Conservation (phyloP, 1,284 basidiomycete genomes). For the Takashimella tepidaria region DNA sequence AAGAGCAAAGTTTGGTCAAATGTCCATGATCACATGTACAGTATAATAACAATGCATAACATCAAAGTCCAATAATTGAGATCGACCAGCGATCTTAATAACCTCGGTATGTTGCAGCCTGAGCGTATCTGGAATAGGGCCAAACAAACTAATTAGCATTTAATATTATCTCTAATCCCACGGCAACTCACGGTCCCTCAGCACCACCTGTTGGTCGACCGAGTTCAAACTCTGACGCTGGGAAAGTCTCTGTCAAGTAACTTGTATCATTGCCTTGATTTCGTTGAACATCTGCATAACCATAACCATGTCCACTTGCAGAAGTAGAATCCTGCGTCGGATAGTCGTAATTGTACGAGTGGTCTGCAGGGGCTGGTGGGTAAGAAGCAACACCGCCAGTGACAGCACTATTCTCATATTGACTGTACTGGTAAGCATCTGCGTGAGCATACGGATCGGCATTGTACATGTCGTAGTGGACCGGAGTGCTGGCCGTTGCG, state of each 20-base stretch:
- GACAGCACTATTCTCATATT: slow-evolving; percentile 10
- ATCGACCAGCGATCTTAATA: slow-evolving; percentile 12
- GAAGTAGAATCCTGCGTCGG: slow-evolving; percentile 27
- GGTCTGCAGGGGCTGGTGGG: background rate
- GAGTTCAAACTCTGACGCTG: slow-evolving; percentile 23
- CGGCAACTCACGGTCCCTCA: slow-evolving; percentile 36
- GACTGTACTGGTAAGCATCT: slow-evolving; percentile 30
- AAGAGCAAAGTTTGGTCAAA: too few relatives aligned
- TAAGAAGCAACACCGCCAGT: slow-evolving; percentile 1
- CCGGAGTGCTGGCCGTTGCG: slow-evolving; percentile 48
- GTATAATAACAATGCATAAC: background rate
- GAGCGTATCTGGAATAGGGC: slow-evolving; percentile 41
- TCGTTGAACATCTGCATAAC: slow-evolving; percentile 40
- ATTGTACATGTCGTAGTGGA: slow-evolving; percentile 18
- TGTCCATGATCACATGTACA: too few relatives aligned
- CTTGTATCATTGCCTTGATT: slow-evolving; percentile 26
- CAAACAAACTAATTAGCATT: too few relatives aligned
- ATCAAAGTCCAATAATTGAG: background rate
- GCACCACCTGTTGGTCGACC: slow-evolving; percentile 39
- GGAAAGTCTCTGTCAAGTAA: slow-evolving; percentile 17
- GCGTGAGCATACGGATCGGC: slow-evolving; percentile 27
- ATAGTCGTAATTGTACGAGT: slow-evolving; percentile 16
- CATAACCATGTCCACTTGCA: slow-evolving; percentile 28
- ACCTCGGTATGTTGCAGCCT: slow-evolving; percentile 37
- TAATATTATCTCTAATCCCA: too few relatives aligned